A percentile compares a stretch with the other conserved stretches of the same genome.
Conservation (phyloP, 2,329 filamentous ascomycete species). For the Fusarium citri region DNA sequence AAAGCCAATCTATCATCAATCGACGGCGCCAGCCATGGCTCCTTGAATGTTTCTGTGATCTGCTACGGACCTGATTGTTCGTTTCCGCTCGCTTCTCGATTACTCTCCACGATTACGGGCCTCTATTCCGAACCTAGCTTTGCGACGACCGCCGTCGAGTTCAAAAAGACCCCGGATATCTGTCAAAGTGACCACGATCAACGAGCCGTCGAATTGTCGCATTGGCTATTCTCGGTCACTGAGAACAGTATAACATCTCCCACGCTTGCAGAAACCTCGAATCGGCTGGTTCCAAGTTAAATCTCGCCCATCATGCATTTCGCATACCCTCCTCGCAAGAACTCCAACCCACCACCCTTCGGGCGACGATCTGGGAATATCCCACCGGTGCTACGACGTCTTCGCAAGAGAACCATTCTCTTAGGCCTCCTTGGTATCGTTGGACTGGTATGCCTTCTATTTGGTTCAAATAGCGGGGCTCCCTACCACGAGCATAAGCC, state of each 20-base stretch:
- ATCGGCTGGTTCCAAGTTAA: neutral
- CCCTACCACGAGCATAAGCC: constrained; percentile 55
- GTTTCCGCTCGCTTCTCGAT: constrained; percentile 31
- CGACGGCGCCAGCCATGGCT: constrained; percentile 27
- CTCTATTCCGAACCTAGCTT: neutral
- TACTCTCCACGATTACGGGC: neutral
- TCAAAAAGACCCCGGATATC: constrained; percentile 21
- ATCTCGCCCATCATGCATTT: constrained; percentile 76
- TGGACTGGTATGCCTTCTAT: constrained; percentile 70
- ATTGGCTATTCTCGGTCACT: constrained; percentile 6
- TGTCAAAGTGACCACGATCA: constrained; percentile 13
- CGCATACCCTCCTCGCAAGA: constrained; percentile 87
- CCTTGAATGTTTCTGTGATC: constrained; percentile 14
- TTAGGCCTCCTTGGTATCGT: constrained; percentile 67
- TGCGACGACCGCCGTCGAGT: constrained; percentile 14
- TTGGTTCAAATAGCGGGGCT: constrained; percentile 48
- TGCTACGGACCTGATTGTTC: constrained; percentile 11
- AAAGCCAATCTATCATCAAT: constrained; percentile 43
- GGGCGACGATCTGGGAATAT: constrained; percentile 68
- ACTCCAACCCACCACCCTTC: constrained; percentile 80
- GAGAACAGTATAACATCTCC: neutral
- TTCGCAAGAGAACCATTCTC: constrained; percentile 70
- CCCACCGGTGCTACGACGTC: constrained; percentile 67
- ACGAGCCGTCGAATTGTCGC: constrained; percentile 11
- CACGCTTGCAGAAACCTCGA: neutral